Evolutionary conservation across 176 grass and related monocot species (phyloP).

Genomic region (Areca catechu): DNA sequence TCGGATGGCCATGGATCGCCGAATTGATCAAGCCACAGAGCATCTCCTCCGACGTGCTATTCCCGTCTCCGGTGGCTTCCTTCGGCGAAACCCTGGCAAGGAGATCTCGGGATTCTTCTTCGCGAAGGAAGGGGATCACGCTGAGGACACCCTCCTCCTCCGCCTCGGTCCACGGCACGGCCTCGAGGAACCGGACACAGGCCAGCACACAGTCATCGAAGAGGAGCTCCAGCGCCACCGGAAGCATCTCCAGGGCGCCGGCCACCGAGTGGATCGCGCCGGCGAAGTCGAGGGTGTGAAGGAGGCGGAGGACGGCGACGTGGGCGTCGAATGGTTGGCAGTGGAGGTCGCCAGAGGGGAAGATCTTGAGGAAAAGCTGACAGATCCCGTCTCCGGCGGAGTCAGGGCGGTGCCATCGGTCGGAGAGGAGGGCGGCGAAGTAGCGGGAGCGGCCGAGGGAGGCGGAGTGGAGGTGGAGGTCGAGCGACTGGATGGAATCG

Average conservation of each 20-base stretch:
- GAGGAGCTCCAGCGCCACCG: constrained; percentile 56
- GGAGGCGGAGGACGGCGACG: constrained; percentile 47
- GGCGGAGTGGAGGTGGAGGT: constrained; percentile 31
- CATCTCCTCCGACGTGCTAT: constrained; percentile 46
- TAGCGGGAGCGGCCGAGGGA: constrained; percentile 51
- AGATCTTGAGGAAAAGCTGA: constrained; percentile 11
- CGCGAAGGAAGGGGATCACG: constrained; percentile 43
- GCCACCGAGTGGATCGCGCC: constrained; percentile 28
- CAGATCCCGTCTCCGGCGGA: too few species aligned
- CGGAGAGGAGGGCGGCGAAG: constrained; percentile 48
- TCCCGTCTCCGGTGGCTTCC: not conserved
- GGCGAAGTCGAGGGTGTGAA: constrained; percentile 60
- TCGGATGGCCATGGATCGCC: constrained; percentile 55
- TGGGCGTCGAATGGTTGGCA: constrained; percentile 39
- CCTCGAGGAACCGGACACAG: constrained; percentile 54
- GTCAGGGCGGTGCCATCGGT: constrained; percentile 22
- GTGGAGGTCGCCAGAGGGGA: not conserved
- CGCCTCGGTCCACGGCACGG: constrained; percentile 56
- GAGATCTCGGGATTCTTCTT: constrained; percentile 43
- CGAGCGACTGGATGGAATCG: not conserved
- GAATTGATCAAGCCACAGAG: constrained; percentile 60
- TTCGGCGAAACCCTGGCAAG: constrained; percentile 32
- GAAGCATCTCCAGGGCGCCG: constrained; percentile 53
- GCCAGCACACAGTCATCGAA: constrained; percentile 35
- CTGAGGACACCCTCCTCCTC: constrained; percentile 35